Evolutionary conservation across 2,329 filamentous ascomycete species (phyloP).

Genomic region (Metarhizium anisopliae): DNA sequence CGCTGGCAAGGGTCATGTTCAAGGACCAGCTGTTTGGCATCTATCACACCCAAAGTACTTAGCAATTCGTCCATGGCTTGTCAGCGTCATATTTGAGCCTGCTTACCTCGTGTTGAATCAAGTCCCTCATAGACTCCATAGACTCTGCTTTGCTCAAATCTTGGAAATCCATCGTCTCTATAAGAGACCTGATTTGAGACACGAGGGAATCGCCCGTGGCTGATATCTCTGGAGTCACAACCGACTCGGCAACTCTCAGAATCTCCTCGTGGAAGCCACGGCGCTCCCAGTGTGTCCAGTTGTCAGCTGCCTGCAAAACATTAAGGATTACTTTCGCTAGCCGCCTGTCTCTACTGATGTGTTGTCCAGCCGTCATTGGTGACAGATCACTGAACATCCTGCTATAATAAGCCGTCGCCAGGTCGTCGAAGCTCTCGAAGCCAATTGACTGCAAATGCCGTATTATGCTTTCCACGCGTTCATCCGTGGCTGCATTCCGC

Average conservation of each 20-base stretch:
- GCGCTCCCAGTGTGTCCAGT: slow-evolving; percentile 17
- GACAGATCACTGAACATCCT: slow-evolving; percentile 11
- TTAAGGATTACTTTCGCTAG: slow-evolving; percentile 15
- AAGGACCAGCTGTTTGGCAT: slow-evolving; percentile 18
- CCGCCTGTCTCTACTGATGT: slow-evolving; percentile 15
- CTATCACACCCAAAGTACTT: slow-evolving; percentile 5
- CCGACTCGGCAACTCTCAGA: slow-evolving; percentile 14
- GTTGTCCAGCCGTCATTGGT: slow-evolving; percentile 16
- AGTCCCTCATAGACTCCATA: slow-evolving; percentile 11
- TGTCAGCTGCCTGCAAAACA: slow-evolving; percentile 10
- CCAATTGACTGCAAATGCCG: slow-evolving; percentile 13
- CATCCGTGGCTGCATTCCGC: slow-evolving; percentile 6
- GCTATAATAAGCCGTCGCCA: slow-evolving; percentile 18
- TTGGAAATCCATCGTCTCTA: slow-evolving; percentile 9
- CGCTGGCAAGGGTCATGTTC: slow-evolving; percentile 14
- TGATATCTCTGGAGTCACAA: slow-evolving; percentile 11
- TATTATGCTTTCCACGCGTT: slow-evolving; percentile 15
- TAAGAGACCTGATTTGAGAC: slow-evolving; percentile 10
- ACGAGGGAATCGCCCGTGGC: slow-evolving; percentile 3
- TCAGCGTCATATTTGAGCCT: not conserved
- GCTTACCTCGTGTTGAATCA: slow-evolving; percentile 16
- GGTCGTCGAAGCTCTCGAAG: slow-evolving; percentile 17
- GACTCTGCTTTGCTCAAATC: slow-evolving; percentile 4
- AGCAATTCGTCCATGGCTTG: not conserved
- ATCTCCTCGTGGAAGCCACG: slow-evolving; percentile 18